phyloP scores from a whole-genome alignment of 306 rosid genomes.

The Corylus americana region DNA sequence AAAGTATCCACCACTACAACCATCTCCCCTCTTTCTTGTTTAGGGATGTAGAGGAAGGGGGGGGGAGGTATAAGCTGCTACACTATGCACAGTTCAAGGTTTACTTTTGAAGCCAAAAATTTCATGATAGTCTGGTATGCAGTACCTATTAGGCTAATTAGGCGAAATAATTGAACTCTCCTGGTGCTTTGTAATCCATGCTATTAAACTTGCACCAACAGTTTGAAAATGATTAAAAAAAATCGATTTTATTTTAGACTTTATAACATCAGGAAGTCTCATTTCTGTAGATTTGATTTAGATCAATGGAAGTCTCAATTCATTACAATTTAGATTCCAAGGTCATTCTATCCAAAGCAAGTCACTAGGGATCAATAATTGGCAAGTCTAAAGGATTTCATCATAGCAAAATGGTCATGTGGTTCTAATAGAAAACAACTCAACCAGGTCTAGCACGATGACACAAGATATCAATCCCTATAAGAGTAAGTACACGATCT shows the following conservation, averaged over 20 bases:
- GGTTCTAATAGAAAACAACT: background rate
- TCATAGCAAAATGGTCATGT: background rate
- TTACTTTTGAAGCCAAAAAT: background rate
- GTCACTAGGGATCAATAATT: background rate
- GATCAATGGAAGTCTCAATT: background rate
- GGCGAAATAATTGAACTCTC: background rate
- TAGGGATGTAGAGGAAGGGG: background rate
- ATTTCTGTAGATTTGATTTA: background rate
- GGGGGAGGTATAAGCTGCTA: background rate
- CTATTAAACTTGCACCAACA: background rate
- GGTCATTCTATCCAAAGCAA: background rate
- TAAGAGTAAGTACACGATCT: background rate
- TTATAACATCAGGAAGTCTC: slow-evolving; percentile 1
- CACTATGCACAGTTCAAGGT: background rate
- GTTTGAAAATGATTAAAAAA: background rate
- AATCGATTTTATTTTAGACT: background rate
- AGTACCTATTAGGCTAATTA: background rate
- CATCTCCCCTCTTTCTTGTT: background rate
- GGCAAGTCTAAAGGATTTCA: background rate
- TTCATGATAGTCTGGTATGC: background rate
- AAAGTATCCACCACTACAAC: background rate
- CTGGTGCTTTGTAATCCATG: background rate
- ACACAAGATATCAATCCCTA: background rate
- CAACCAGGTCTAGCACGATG: background rate
- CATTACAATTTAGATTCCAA: background rate